phyloP scores from a whole-genome alignment of 2,329 filamentous ascomycete genomes.

The Paecilomyces sp. region DNA sequence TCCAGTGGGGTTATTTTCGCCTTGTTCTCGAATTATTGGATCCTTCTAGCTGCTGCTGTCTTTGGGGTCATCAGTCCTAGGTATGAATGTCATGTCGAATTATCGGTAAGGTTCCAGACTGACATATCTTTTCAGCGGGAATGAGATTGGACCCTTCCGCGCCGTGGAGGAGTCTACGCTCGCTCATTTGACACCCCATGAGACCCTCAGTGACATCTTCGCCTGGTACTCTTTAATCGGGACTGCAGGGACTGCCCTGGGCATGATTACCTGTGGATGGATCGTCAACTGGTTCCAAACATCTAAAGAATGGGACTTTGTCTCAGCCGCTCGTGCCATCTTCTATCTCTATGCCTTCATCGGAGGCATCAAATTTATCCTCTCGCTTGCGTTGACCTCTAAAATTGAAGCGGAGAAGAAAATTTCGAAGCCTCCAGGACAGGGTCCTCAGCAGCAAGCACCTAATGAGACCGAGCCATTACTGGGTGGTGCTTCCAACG shows the following conservation, averaged over 20 bases:
- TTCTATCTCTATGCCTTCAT: slow-evolving; percentile 53
- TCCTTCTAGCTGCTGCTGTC: slow-evolving; percentile 51
- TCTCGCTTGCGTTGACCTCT: slow-evolving; percentile 45
- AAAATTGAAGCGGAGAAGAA: slow-evolving; percentile 37
- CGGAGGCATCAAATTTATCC: slow-evolving; percentile 50
- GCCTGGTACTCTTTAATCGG: slow-evolving; percentile 55
- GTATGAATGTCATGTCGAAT: slow-evolving; percentile 13
- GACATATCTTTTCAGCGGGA: slow-evolving; percentile 33
- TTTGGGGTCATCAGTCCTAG: slow-evolving; percentile 56
- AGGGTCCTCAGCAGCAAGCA: slow-evolving; percentile 9
- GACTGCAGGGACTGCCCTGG: slow-evolving; percentile 53
- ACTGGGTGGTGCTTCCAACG: slow-evolving; percentile 11
- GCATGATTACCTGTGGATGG: slow-evolving; percentile 55
- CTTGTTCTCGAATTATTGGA: slow-evolving; percentile 51
- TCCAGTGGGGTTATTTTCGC: slow-evolving; percentile 50
- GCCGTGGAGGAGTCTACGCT: slow-evolving; percentile 60
- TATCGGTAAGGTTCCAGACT: background rate
- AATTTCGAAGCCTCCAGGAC: slow-evolving; percentile 7
- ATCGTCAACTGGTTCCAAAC: slow-evolving; percentile 45
- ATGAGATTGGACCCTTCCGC: slow-evolving; percentile 61
- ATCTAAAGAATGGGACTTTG: slow-evolving; percentile 35
- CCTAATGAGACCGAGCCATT: slow-evolving; percentile 30
- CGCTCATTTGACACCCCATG: slow-evolving; percentile 51
- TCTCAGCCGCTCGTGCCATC: slow-evolving; percentile 47
- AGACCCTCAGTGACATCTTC: slow-evolving; percentile 55